A percentile compares a stretch with the other conserved stretches of the same genome.
phyloP scores from a whole-genome alignment of 345 rosid species.

The Arabidopsis arenosa region DNA sequence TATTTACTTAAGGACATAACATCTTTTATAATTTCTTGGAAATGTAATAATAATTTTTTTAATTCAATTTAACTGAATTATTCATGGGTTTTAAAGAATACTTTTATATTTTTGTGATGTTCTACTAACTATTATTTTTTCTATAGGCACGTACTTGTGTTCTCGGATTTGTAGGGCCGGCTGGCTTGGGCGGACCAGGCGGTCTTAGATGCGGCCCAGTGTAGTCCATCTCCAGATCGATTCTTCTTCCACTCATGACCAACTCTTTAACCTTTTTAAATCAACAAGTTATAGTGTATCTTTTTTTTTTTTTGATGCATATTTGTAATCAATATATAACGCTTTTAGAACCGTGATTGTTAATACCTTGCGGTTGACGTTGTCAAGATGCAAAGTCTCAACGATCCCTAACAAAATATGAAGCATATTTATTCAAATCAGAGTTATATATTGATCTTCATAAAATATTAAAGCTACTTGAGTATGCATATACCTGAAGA shows the following conservation, averaged over 20 bases:
- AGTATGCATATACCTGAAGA: constrained; percentile 29
- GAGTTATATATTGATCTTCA: too few species aligned
- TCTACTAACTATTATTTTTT: too few species aligned
- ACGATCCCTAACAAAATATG: constrained; percentile 21
- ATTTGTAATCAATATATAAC: not conserved
- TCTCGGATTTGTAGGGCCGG: not conserved
- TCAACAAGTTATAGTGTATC: not conserved
- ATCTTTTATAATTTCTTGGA: too few species aligned
- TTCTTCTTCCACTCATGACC: constrained; percentile 9
- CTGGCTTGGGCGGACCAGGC: not conserved
- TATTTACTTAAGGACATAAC: not conserved
- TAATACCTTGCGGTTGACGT: constrained; percentile 17
- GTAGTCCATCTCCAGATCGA: constrained; percentile 33
- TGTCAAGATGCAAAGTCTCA: constrained; percentile 16
- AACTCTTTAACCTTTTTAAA: not conserved
- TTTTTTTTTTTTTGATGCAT: not conserved
- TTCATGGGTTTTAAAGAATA: not conserved
- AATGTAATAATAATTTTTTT: too few species aligned
- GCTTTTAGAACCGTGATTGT: not conserved
- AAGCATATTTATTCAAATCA: not conserved
- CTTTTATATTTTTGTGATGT: not conserved
- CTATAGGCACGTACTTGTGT: too few species aligned
- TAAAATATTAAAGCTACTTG: too few species aligned
- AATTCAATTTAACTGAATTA: not conserved
- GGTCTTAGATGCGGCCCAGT: not conserved